Evolutionary conservation across 2,329 filamentous ascomycete species (phyloP).

Genomic region (Sclerotinia subarctica): DNA sequence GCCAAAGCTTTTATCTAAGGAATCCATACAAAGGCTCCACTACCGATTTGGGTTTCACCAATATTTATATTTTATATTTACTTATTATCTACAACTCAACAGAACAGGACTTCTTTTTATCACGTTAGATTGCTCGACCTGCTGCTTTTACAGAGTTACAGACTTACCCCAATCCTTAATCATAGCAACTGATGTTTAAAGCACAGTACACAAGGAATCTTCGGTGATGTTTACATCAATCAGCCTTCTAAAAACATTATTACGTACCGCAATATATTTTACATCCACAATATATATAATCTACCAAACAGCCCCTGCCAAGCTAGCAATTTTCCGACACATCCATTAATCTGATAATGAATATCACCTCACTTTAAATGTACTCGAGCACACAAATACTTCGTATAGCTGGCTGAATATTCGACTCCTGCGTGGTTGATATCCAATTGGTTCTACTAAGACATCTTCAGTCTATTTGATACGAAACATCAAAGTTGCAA

Average conservation of each 20-base stretch:
- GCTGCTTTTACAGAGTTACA: background rate
- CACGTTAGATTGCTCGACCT: background rate
- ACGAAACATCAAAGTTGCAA: background rate
- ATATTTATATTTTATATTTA: too few species aligned
- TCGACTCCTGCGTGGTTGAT: background rate
- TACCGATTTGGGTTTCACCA: too few species aligned
- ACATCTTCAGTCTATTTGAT: background rate
- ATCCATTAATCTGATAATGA: background rate
- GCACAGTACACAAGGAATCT: background rate
- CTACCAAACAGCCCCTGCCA: background rate
- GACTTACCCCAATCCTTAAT: background rate
- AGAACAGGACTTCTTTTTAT: too few species aligned
- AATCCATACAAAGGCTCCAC: too few species aligned
- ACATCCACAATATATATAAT: background rate
- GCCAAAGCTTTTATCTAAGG: too few species aligned
- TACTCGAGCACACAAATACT: background rate
- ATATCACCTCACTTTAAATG: background rate
- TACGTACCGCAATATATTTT: background rate
- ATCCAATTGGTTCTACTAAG: too few species aligned
- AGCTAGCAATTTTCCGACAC: background rate
- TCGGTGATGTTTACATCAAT: background rate
- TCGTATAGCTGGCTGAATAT: background rate
- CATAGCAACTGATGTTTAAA: background rate
- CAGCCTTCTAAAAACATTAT: conserved; percentile 6
- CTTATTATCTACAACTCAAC: too few species aligned